Percentiles rank a stretch among this genome's conserved stretches.
phyloP scores from a whole-genome alignment of 768 basidiomycete species.

The Trametes maxima region DNA sequence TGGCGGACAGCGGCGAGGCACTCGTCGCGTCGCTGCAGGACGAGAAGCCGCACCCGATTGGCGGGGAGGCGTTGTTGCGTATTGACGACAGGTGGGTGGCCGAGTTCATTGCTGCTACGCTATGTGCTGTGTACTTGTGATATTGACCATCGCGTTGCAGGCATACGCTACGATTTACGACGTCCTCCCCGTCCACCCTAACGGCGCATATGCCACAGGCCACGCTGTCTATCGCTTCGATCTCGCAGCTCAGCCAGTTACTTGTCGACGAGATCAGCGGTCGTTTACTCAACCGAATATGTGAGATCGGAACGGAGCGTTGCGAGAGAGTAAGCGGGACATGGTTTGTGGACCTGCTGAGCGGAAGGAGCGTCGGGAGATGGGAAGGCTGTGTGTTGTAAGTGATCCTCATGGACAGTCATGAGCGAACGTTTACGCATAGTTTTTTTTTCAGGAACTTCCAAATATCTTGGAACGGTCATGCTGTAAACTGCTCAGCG shows the following conservation, averaged over 20 bases:
- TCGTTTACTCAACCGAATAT: slow-evolving; percentile 68
- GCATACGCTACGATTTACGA: slow-evolving; percentile 75
- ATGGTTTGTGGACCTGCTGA: slow-evolving; percentile 79
- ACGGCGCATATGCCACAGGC: slow-evolving; percentile 83
- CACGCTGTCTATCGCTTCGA: slow-evolving; percentile 69
- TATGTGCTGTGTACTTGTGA: background rate
- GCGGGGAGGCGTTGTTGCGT: slow-evolving; percentile 73
- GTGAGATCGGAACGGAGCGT: slow-evolving; percentile 60
- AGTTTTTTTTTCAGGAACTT: slow-evolving; percentile 60
- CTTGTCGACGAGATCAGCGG: slow-evolving; percentile 77
- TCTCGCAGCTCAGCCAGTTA: slow-evolving; percentile 75
- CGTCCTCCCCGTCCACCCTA: slow-evolving; percentile 72
- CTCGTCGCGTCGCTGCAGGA: slow-evolving; percentile 54
- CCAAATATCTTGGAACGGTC: slow-evolving; percentile 52
- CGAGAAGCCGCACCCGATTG: slow-evolving; percentile 45
- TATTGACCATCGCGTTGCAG: slow-evolving; percentile 38
- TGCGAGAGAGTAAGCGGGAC: slow-evolving; percentile 55
- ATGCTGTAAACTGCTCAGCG: slow-evolving; percentile 59
- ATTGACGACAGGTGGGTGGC: slow-evolving; percentile 66
- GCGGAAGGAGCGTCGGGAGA: slow-evolving; percentile 64
- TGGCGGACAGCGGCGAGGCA: slow-evolving; percentile 67
- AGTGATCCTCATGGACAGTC: slow-evolving; percentile 35
- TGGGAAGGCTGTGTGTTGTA: slow-evolving; percentile 82
- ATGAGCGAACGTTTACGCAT: background rate
- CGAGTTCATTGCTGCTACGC: background rate